Conservation (phyloP, 345 rosid genomes). For the Hypericum androsaemum region DNA sequence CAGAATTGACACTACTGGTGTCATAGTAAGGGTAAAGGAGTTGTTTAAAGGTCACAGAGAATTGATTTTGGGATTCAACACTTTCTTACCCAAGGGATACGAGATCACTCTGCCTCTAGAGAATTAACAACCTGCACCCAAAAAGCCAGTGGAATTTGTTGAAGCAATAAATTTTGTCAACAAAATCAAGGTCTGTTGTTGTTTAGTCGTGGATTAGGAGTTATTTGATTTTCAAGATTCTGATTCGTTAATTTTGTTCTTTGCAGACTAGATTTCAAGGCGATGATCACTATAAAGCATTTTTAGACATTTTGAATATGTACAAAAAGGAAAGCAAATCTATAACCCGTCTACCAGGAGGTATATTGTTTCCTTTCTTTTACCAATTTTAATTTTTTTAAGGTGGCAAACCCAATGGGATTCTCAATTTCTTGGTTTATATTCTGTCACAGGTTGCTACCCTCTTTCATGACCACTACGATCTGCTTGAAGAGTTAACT, state of each 20-base stretch:
- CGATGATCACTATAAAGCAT: constrained; percentile 22
- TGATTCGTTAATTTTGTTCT: constrained; percentile 8
- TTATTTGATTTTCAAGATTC: not conserved
- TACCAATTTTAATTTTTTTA: not conserved
- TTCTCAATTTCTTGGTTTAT: constrained; percentile 1
- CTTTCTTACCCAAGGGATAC: constrained; percentile 29
- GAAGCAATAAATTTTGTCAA: constrained; percentile 6
- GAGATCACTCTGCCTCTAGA: constrained; percentile 26
- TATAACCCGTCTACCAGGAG: constrained; percentile 24
- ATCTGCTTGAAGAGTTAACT: constrained; percentile 80
- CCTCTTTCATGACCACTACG: constrained; percentile 72
- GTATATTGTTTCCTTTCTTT: constrained; percentile 11
- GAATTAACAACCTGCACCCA: constrained; percentile 21
- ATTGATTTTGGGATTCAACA: constrained; percentile 29
- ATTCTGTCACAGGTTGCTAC: constrained; percentile 57
- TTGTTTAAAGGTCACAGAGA: constrained; percentile 29
- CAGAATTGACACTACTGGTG: constrained; percentile 29
- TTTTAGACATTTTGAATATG: constrained; percentile 27
- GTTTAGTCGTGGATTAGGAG: too few relatives aligned
- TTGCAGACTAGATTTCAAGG: constrained; percentile 30
- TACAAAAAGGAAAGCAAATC: constrained; percentile 27
- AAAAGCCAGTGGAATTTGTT: constrained; percentile 31
- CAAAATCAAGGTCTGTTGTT: constrained; percentile 25
- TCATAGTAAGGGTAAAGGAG: constrained; percentile 27
- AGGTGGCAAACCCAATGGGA: not conserved